Conservation (phyloP, 2,329 filamentous ascomycete species). For the Calonectria montana region DNA sequence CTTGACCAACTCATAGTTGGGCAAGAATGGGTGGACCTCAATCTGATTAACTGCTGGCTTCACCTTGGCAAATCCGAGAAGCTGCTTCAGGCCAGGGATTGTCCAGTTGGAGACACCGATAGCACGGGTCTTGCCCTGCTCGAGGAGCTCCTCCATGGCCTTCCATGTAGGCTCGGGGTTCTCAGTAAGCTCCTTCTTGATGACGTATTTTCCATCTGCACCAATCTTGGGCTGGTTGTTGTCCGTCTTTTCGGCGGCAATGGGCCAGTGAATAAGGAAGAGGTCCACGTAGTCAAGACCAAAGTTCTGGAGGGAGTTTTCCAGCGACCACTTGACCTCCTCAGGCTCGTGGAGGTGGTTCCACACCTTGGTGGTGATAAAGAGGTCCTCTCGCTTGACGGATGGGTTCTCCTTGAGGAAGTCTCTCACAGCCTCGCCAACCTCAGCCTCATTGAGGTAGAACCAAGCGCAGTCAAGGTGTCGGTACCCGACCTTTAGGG, state of each 20-base stretch:
- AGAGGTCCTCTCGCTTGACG: slow-evolving; percentile 52
- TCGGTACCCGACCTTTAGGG: slow-evolving; percentile 57
- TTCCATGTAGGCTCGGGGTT: slow-evolving; percentile 61
- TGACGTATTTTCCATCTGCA: slow-evolving; percentile 58
- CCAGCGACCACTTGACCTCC: slow-evolving; percentile 60
- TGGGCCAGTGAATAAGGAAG: slow-evolving; percentile 63
- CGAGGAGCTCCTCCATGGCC: slow-evolving; percentile 63
- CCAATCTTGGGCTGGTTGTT: slow-evolving; percentile 57
- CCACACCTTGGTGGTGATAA: slow-evolving; percentile 71
- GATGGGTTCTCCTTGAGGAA: slow-evolving; percentile 42
- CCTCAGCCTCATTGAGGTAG: slow-evolving; percentile 58
- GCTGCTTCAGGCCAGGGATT: slow-evolving; percentile 50
- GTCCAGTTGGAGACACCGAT: slow-evolving; percentile 67
- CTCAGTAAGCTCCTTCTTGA: slow-evolving; percentile 57
- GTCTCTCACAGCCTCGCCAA: slow-evolving; percentile 55
- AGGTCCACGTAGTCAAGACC: slow-evolving; percentile 65
- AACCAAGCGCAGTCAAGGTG: slow-evolving; percentile 62
- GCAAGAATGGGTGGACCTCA: slow-evolving; percentile 59
- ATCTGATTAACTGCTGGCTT: slow-evolving; percentile 64
- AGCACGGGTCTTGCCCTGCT: slow-evolving; percentile 53
- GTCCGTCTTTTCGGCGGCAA: slow-evolving; percentile 56
- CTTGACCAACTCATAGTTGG: slow-evolving; percentile 60
- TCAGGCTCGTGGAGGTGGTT: slow-evolving; percentile 64
- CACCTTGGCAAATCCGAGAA: slow-evolving; percentile 52
- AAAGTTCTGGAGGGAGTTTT: slow-evolving; percentile 61